Evolutionary conservation across 441 rosid species (phyloP), one percentile per base, ranked within the genome.

Genomic region (Populus hybrid): DNA sequence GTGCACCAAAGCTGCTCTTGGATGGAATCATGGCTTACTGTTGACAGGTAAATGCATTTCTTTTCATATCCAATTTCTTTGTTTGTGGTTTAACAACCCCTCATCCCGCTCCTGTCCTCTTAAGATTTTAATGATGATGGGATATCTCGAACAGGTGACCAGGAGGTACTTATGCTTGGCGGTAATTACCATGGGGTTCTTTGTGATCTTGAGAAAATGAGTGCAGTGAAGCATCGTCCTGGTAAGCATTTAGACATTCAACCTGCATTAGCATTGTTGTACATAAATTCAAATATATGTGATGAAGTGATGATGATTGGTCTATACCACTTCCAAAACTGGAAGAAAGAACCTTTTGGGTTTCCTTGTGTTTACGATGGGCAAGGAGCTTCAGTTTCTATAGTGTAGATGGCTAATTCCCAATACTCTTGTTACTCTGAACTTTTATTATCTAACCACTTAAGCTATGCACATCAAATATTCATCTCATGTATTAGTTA

Each of bases 1-100:
- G 72, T 86, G 82, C 74, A 73, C 61, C 54, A 77, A 85, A 61
- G 88, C 84, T 73, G 91, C 85, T 63, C 83, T 91, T 80, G 98
- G 99, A 74, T 93, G 99, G 97, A 93, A 89, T 81, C 99, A 95
- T 73, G 88, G 90, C 61, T 76, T 93, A 57, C 28, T 86, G 68
- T 78, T 92, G 76, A 88, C 94, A 3, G 92, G 98, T 93, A 77
- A 7, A 20, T 75, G 74, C 73, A 63, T 7, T 21, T n/a, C 64
- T 38, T 66, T 73, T 65, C 42, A 23, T 18, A 46, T 46, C 20
- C 57, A 46, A 12, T 46, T 14, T 32, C 77, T 59, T 21, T 28
- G 50, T 73, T 20, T 34, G 8, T 16, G 18, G 38, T 21, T 36
- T 68, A 18, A 38, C 34, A 72, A 61, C 20, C 28, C 10, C 18